phyloP scores from a whole-genome alignment of 1,284 basidiomycete genomes.

The Irpex lacteus region DNA sequence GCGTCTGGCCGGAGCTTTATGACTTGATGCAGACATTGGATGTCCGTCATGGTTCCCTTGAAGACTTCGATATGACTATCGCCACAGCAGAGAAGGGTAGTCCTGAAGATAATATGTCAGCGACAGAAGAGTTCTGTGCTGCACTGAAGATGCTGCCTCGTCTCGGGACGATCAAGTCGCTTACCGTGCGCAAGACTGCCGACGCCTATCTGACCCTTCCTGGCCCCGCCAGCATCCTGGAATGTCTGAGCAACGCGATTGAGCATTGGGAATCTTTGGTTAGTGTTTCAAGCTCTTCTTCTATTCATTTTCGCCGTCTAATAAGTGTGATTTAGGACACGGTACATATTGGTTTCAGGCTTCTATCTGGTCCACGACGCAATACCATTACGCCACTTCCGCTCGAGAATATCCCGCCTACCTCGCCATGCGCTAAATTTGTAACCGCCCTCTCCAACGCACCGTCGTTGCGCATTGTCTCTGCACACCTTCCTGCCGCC shows the following conservation, averaged over 20 bases:
- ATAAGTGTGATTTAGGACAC: constrained; percentile 33
- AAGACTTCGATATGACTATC: constrained; percentile 10
- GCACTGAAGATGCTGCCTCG: constrained; percentile 32
- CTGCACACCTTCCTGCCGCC: constrained; percentile 26
- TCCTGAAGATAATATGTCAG: constrained; percentile 1
- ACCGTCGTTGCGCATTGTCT: constrained; percentile 25
- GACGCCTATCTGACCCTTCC: constrained; percentile 50
- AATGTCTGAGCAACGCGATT: constrained; percentile 42
- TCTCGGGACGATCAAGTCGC: constrained; percentile 31
- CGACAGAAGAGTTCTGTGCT: constrained; percentile 33
- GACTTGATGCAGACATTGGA: constrained; percentile 37
- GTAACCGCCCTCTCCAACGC: constrained; percentile 23
- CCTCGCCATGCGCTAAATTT: constrained; percentile 18
- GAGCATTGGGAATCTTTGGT: constrained; percentile 43
- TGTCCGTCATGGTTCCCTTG: constrained; percentile 34
- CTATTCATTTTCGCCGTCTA: background rate
- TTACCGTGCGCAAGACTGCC: constrained; percentile 45
- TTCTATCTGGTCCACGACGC: constrained; percentile 10
- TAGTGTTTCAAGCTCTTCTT: constrained; percentile 22
- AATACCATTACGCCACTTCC: constrained; percentile 15
- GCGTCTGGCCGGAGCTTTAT: constrained; percentile 27
- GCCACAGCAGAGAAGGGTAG: background rate
- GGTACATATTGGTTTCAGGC: constrained; percentile 44
- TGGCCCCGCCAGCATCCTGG: constrained; percentile 40
- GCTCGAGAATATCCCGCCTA: constrained; percentile 28